Base-by-base conservation (phyloP, 148 eudicot species). In the Vaccinium corymbosum region DNA sequence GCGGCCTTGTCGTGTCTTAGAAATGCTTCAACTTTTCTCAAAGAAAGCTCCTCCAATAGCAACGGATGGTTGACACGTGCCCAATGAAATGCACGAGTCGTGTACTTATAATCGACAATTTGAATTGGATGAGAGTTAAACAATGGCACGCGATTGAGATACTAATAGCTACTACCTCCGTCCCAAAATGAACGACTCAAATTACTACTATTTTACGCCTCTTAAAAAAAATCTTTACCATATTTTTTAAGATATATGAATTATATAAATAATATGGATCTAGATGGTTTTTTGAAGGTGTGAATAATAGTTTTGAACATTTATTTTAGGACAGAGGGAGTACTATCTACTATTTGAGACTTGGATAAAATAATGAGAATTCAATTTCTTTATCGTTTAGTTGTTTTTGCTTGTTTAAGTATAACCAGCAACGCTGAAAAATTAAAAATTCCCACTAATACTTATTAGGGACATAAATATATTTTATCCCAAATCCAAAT, bases 1-100 rank as follows among this genome's bases (percentile, higher is more conserved):
- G 46, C 70, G 42, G 72, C 82, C 82, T 46, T 61, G 72, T 80
- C 72, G 38, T 22, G 4, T 79, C 81, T 55, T 55, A 9, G 22
- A 32, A 68, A 11, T 61, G 82, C 81, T 57, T 80, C 46, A 57
- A 57, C 68, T 79, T 78, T 42, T 62, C 55, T 46, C 13, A 12
- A 16, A 10, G 74, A 80, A 48, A 59, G 56, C 53, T 48, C 74
- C 74, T 80, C 38, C 83, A 42, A 42, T 17, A 3, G 42, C 74
- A 6, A 46, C 11, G 10, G 20, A 61, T 61, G 74, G 11, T 80
- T 8, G 53, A 80, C 55, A 62, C 74, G 38, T 61, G 74, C 6
- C 74, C 9, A 22, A 15, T 10, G 32, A 1, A 42, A 11, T n/a
- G 68, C 81, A 56, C 49, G 70, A 56, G 16, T 35, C 55, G 8